Conservation (phyloP, 2,329 filamentous ascomycete genomes). For the Xylariaceae sp. region DNA sequence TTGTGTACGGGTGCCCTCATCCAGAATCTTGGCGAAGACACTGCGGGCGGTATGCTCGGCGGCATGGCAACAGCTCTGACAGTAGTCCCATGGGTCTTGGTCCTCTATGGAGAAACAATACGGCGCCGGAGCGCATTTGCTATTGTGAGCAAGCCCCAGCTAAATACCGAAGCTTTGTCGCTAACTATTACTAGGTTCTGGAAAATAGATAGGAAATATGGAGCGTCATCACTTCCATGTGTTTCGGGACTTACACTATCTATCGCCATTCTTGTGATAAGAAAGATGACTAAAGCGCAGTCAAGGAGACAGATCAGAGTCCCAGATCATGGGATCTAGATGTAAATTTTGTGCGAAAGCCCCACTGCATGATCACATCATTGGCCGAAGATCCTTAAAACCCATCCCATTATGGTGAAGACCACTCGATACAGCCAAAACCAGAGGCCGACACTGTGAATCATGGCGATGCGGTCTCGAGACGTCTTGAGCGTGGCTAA, state of each 20-base stretch:
- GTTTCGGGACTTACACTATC: too few species aligned
- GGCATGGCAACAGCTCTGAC: conserved; percentile 66
- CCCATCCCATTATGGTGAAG: conserved; percentile 2
- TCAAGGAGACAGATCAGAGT: too few species aligned
- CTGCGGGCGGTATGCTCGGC: conserved; percentile 71
- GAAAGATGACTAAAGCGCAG: too few species aligned
- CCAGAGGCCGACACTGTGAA: conserved; percentile 6
- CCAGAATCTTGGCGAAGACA: conserved; percentile 62
- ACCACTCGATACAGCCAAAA: conserved; percentile 11
- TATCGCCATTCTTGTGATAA: too few species aligned
- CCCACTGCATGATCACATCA: not conserved
- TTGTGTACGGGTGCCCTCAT: conserved; percentile 74
- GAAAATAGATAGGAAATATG: too few species aligned
- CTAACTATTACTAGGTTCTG: conserved; percentile 9
- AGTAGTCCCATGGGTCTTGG: conserved; percentile 80
- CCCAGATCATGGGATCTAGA: too few species aligned
- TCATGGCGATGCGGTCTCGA: conserved; percentile 9
- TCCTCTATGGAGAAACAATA: conserved; percentile 74
- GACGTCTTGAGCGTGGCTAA: conserved; percentile 17
- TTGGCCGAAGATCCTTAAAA: conserved; percentile 4
- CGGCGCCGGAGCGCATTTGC: conserved; percentile 74
- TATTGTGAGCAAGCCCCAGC: conserved; percentile 37
- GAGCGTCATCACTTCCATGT: too few species aligned
- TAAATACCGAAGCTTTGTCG: not conserved
- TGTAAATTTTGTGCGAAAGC: not conserved